These are phyloP conservation scores for Albizia julibrissin DNA, from an alignment of 306 rosid species.

Conservation along the genomic window DNA sequence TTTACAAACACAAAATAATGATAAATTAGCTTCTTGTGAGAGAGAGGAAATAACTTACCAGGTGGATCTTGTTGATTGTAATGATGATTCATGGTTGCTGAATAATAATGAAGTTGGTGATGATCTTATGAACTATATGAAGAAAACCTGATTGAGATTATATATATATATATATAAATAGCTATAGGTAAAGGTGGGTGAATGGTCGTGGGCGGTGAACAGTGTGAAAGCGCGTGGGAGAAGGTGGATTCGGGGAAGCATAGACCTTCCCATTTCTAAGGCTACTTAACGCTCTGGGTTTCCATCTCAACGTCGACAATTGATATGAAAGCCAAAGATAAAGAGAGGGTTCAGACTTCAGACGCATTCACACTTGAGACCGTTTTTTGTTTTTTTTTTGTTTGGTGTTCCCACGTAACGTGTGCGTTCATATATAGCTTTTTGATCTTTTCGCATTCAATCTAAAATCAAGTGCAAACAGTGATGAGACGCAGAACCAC, in stretches of 20 bases:
- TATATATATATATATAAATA: too few relatives aligned
- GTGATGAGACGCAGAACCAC: too few relatives aligned
- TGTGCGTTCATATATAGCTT: too few relatives aligned
- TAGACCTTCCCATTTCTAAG: background rate
- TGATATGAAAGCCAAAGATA: background rate
- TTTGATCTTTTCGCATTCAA: too few relatives aligned
- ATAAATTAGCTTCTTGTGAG: background rate
- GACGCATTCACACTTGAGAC: too few relatives aligned
- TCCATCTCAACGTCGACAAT: background rate
- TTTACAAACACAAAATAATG: background rate
- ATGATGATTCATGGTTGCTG: slow-evolving; percentile 28
- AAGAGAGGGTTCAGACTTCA: too few relatives aligned
- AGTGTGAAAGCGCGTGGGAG: background rate
- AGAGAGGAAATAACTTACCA: slow-evolving; percentile 2
- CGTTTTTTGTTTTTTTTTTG: too few relatives aligned
- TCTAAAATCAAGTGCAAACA: too few relatives aligned
- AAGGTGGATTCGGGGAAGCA: background rate
- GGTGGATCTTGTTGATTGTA: slow-evolving; percentile 43
- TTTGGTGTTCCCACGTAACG: too few relatives aligned
- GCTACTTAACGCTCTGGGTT: background rate
- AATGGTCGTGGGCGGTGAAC: background rate
- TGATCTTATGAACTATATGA: background rate
- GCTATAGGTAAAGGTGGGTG: background rate
- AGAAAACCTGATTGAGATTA: background rate
- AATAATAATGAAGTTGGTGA: background rate